Evolutionary conservation across 169 alveolate genomes (phyloP).

Genomic region (Plasmodium vivax): DNA sequence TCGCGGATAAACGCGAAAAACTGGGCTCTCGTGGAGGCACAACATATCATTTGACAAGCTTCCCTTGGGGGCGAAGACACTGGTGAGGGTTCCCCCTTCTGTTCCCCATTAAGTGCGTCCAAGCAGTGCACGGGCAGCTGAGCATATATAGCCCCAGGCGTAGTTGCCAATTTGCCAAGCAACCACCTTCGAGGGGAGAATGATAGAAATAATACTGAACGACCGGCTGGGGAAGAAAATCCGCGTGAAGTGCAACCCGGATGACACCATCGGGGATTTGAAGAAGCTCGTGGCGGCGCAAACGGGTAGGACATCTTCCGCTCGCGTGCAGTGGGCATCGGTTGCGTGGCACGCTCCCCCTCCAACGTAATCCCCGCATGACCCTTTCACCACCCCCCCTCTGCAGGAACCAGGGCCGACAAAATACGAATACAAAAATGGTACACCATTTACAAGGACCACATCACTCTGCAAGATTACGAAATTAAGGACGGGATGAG

Average conservation of each 20-base stretch:
- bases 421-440: conserved; percentile 97
- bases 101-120: neutral
- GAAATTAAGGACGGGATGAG: conserved; percentile 99
- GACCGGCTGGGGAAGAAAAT: conserved; percentile 98
- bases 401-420: conserved; percentile 96
- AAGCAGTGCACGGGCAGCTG: neutral
- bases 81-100: neutral
- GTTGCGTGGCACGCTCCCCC: neutral
- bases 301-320: conserved; percentile 86
- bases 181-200: neutral
- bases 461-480: conserved; percentile 98
- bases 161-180: neutral
- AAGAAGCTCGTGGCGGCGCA: conserved; percentile 98
- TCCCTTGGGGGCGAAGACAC: neutral
- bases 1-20: neutral
- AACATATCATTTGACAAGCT: neutral
- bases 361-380: neutral
- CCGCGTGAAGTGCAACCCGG: conserved; percentile 97
- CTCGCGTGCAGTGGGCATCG: neutral
- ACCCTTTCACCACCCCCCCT: neutral
- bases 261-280: conserved; percentile 96
- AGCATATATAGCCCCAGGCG: neutral
- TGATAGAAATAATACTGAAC: conserved; percentile 96
- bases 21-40: neutral
- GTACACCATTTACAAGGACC: conserved; percentile 97